phyloP scores from a whole-genome alignment of 2,329 filamentous ascomycete species.

The Aulographum hederae region DNA sequence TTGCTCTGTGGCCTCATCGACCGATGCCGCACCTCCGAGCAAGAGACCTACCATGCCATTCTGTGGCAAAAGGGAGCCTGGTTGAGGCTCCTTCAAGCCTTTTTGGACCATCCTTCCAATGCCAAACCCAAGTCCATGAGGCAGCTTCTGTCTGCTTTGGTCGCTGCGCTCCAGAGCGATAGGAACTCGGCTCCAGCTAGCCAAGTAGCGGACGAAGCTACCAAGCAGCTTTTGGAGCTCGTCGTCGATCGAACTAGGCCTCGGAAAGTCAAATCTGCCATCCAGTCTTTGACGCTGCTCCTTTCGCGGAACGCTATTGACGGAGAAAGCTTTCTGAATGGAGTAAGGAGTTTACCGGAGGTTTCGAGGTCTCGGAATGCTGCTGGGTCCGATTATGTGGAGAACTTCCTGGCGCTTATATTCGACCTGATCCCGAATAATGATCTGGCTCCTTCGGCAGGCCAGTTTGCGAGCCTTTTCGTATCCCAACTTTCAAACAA shows the following conservation, averaged over 20 bases:
- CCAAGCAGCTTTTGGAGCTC: neutral
- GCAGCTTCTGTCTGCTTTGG: neutral
- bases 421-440: neutral
- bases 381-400: neutral
- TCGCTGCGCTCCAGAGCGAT: neutral
- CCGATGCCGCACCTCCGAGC: too few relatives aligned
- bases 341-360: neutral
- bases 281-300: neutral
- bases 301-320: neutral
- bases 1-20: too few relatives aligned
- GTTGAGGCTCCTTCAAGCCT: too few relatives aligned
- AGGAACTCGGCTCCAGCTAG: neutral
- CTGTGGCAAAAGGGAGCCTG: too few relatives aligned
- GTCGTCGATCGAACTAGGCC: neutral
- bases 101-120: too few relatives aligned
- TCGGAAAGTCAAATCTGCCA: neutral
- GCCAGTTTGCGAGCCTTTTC: neutral
- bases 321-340: neutral
- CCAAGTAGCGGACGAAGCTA: neutral
- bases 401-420: neutral
- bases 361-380: too few relatives aligned
- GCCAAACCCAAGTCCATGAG: slow-evolving; percentile 1
- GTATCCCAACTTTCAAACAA: neutral
- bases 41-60: too few relatives aligned
- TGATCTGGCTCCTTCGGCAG: neutral